Conservation (phyloP, 2,329 filamentous ascomycete species). For the Calonectria pauciramosa region DNA sequence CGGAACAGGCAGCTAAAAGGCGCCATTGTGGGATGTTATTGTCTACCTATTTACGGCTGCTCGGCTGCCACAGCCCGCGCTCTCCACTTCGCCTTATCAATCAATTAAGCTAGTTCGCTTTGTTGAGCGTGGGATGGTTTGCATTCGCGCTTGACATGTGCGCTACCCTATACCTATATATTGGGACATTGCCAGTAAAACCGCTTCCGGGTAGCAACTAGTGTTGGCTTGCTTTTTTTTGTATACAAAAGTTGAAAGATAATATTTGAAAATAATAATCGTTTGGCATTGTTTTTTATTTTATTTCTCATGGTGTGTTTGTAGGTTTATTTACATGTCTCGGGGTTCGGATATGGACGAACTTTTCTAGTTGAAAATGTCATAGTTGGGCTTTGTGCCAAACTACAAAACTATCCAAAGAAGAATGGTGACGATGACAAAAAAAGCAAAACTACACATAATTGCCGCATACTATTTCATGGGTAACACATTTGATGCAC, state of each 20-base stretch:
- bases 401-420: neutral
- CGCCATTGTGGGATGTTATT: constrained; percentile 16
- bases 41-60: neutral
- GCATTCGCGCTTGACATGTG: no score
- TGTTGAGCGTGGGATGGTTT: neutral
- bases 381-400: neutral
- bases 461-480: neutral
- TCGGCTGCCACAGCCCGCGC: neutral
- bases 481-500: neutral
- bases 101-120: neutral
- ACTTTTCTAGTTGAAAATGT: neutral
- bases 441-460: no score
- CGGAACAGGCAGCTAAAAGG: neutral
- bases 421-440: neutral
- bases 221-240: neutral
- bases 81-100: constrained; percentile 3
- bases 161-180: neutral
- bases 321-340: no score
- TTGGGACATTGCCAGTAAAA: neutral
- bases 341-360: neutral
- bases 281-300: no score
- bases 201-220: neutral
- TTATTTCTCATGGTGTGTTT: neutral
- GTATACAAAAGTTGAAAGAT: no score
- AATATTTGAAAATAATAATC: no score